A percentile compares a stretch with the other conserved stretches of the same genome.
These are phyloP conservation scores for Cutaneotrichosporon arboriforme DNA, from an alignment of 1,284 basidiomycete species.

Conservation along the genomic window DNA sequence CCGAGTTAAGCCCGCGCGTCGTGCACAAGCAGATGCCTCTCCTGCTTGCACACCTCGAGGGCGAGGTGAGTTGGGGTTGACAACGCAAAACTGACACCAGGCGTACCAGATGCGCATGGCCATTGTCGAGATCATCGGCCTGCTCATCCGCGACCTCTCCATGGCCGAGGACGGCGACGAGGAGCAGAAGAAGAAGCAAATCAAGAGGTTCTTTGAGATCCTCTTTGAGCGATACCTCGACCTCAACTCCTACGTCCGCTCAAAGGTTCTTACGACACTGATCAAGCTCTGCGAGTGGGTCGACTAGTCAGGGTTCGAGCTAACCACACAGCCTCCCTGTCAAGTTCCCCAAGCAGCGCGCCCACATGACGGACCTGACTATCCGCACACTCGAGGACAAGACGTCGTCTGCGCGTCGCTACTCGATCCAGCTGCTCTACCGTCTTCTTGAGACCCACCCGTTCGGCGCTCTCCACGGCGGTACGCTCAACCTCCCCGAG, in stretches of 20 bases:
- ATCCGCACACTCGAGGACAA: conserved; percentile 85
- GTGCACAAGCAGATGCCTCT: conserved; percentile 87
- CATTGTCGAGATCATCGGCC: conserved; percentile 77
- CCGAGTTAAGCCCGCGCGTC: conserved; percentile 75
- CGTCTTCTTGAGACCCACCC: conserved; percentile 84
- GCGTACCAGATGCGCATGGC: conserved; percentile 95
- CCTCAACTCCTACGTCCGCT: conserved; percentile 82
- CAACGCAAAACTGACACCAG: conserved; percentile 46
- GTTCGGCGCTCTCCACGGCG: conserved; percentile 78
- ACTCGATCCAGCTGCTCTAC: conserved; percentile 70
- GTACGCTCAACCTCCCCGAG: conserved; percentile 64
- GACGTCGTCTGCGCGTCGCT: conserved; percentile 77
- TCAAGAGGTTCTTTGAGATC: conserved; percentile 74
- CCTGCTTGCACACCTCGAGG: conserved; percentile 79
- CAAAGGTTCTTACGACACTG: conserved; percentile 75
- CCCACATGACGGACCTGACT: conserved; percentile 68
- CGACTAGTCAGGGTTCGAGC: not conserved
- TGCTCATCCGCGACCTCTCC: conserved; percentile 71
- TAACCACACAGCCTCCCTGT: conserved; percentile 56
- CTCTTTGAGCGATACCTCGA: conserved; percentile 85
- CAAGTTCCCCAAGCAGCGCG: conserved; percentile 83
- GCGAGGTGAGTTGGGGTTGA: conserved; percentile 63
- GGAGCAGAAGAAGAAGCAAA: conserved; percentile 69
- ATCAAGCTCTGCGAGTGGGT: conserved; percentile 60
- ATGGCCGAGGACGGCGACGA: conserved; percentile 56